These are phyloP conservation scores for Apophysomyces sp. DNA, from an alignment of 371 early-diverging fungal species.

Conservation along the genomic window DNA sequence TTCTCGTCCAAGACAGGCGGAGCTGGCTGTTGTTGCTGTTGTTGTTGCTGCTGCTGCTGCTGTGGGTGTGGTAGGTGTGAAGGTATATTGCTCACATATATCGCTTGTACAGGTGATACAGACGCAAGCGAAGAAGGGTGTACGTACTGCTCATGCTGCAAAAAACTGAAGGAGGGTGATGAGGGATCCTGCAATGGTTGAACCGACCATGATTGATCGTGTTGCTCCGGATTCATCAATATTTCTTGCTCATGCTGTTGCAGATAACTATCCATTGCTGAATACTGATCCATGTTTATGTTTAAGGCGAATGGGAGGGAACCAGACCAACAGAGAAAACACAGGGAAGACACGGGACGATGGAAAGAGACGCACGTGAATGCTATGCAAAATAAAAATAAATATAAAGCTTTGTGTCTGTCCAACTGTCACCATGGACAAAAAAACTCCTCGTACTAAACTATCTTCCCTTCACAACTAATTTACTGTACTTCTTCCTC, in stretches of 20 bases:
- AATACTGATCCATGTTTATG: not conserved
- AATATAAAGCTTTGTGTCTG: not conserved
- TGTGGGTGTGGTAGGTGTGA: not conserved
- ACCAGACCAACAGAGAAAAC: not conserved
- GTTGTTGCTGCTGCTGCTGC: conserved; percentile 12
- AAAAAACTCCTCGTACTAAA: too few species aligned
- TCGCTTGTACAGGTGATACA: conserved; percentile 6
- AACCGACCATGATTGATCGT: not conserved
- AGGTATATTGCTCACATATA: conserved; percentile 22
- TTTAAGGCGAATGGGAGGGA: not conserved
- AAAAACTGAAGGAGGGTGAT: not conserved
- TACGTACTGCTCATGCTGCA: not conserved
- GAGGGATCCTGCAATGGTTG: not conserved
- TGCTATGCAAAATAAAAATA: not conserved
- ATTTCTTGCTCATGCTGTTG: not conserved
- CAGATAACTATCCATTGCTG: not conserved
- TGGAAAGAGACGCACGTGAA: conserved; percentile 14
- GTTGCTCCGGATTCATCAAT: not conserved
- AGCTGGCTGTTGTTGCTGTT: conserved; percentile 4
- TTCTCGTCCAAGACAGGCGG: not conserved
- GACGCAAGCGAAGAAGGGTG: not conserved
- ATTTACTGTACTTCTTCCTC: too few species aligned
- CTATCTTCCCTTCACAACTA: too few species aligned
- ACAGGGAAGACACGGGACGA: conserved; percentile 10
- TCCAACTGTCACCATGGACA: not conserved